A percentile compares a stretch with the other conserved stretches of the same genome.
These are phyloP conservation scores for Hyphodiscus sp. DNA, from an alignment of 2,329 filamentous ascomycete species.

Conservation along the genomic window DNA sequence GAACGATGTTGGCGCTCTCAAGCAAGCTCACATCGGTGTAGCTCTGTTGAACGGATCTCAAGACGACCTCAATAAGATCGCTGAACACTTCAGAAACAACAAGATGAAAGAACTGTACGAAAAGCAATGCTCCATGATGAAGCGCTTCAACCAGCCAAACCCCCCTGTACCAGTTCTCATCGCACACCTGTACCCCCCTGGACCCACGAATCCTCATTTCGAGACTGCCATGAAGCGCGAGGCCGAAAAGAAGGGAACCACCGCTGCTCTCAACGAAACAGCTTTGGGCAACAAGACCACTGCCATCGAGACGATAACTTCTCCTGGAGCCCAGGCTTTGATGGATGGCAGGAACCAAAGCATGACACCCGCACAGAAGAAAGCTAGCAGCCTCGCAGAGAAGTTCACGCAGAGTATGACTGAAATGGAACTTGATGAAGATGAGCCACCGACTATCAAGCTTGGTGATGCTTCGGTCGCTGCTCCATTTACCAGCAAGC, in stretches of 20 bases:
- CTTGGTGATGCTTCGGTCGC: slow-evolving; percentile 95
- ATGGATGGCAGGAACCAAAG: slow-evolving; percentile 48
- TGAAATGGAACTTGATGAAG: slow-evolving; percentile 77
- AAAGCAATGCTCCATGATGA: slow-evolving; percentile 89
- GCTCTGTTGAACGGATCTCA: slow-evolving; percentile 91
- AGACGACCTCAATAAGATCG: slow-evolving; percentile 85
- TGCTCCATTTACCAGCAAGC: slow-evolving; percentile 94
- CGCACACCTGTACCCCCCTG: slow-evolving; percentile 89
- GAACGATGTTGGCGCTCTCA: slow-evolving; percentile 94
- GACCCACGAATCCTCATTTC: slow-evolving; percentile 87
- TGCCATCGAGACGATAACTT: slow-evolving; percentile 56
- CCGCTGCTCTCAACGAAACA: slow-evolving; percentile 44
- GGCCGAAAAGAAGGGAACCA: slow-evolving; percentile 68
- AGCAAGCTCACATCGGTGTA: slow-evolving; percentile 96
- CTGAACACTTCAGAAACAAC: slow-evolving; percentile 86
- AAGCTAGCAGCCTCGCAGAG: slow-evolving; percentile 75
- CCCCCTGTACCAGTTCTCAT: slow-evolving; percentile 92
- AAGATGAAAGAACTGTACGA: slow-evolving; percentile 99
- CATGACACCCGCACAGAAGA: slow-evolving; percentile 60
- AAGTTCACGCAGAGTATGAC: slow-evolving; percentile 83
- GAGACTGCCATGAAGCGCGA: slow-evolving; percentile 86
- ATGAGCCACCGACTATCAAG: slow-evolving; percentile 92
- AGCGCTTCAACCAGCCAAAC: slow-evolving; percentile 85
- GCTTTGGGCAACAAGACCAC: slow-evolving; percentile 44
- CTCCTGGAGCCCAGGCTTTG: slow-evolving; percentile 56